These are phyloP conservation scores for Phytophthora fragariae DNA, from an alignment of 352 stramenopile species.

Conservation along the genomic window DNA sequence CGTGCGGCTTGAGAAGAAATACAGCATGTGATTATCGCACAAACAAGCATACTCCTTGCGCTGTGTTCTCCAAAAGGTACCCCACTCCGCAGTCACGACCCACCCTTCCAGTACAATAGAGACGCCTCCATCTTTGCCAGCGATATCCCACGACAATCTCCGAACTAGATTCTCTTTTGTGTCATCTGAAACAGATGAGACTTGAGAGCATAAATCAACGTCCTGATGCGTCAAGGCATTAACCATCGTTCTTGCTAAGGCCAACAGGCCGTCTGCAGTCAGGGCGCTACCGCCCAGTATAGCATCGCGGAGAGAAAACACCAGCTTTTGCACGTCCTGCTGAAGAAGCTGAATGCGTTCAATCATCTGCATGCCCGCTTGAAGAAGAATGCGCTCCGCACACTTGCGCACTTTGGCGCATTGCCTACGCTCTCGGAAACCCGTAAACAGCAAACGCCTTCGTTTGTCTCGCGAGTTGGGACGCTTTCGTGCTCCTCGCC, in stretches of 20 bases:
- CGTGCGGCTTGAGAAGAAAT: conserved; percentile 59
- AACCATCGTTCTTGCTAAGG: conserved; percentile 25
- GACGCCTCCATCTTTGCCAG: conserved; percentile 32
- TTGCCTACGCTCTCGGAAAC: conserved; percentile 11
- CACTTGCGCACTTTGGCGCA: conserved; percentile 16
- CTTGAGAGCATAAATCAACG: neutral
- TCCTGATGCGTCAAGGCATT: conserved; percentile 7
- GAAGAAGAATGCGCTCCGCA: conserved; percentile 25
- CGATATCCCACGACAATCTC: conserved; percentile 37
- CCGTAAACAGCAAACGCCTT: conserved; percentile 9
- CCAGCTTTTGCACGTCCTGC: conserved; percentile 28
- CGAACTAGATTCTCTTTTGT: conserved; percentile 25
- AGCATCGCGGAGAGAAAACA: conserved; percentile 41
- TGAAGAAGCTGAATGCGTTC: conserved; percentile 28
- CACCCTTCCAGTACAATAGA: conserved; percentile 50
- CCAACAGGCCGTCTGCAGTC: conserved; percentile 16
- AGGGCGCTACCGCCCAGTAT: conserved; percentile 23
- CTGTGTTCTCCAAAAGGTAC: conserved; percentile 71
- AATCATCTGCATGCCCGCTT: conserved; percentile 39
- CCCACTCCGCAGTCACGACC: conserved; percentile 69
- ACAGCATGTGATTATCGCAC: conserved; percentile 63
- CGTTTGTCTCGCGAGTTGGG: conserved; percentile 5
- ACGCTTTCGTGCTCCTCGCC: conserved; percentile 11
- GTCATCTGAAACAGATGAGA: conserved; percentile 2
- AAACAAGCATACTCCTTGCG: conserved; percentile 66